A percentile compares a stretch with the other conserved stretches of the same genome.
These are phyloP conservation scores for Trametes punicea DNA, from an alignment of 768 basidiomycete genomes.

Conservation along the genomic window DNA sequence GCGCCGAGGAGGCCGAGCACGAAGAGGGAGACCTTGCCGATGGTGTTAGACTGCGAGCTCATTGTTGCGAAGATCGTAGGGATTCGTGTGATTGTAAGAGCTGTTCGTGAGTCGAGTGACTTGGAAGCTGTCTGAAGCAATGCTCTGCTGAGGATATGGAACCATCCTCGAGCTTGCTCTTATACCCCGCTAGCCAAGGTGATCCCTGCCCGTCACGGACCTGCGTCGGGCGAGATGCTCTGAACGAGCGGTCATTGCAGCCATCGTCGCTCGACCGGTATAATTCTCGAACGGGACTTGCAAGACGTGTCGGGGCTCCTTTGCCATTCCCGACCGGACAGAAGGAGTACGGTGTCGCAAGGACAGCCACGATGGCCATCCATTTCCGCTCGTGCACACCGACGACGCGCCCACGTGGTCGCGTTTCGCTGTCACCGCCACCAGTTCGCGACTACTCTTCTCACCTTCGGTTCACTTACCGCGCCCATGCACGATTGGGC, in stretches of 20 bases:
- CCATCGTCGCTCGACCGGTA: background rate
- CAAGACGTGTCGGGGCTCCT: background rate
- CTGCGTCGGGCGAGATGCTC: background rate
- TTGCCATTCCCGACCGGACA: background rate
- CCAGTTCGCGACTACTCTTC: background rate
- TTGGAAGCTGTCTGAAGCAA: background rate
- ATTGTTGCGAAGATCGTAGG: background rate
- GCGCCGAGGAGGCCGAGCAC: background rate
- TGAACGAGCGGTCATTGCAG: background rate
- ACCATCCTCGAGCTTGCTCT: background rate
- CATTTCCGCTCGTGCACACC: background rate
- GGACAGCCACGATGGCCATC: background rate
- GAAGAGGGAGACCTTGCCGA: constrained; percentile 19
- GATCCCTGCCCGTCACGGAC: background rate
- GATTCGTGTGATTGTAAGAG: constrained; percentile 2
- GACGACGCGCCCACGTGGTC: background rate
- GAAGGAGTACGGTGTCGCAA: background rate
- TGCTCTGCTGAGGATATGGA: background rate
- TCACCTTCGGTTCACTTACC: no score
- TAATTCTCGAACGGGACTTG: background rate
- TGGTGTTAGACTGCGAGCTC: constrained; percentile 7
- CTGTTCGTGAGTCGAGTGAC: background rate
- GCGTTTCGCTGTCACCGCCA: background rate
- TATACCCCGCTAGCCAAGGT: background rate
- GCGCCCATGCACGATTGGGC: no score